These are phyloP conservation scores for Yamadazyma phyllophila DNA, from an alignment of 805 yeast species.

Conservation along the genomic window DNA sequence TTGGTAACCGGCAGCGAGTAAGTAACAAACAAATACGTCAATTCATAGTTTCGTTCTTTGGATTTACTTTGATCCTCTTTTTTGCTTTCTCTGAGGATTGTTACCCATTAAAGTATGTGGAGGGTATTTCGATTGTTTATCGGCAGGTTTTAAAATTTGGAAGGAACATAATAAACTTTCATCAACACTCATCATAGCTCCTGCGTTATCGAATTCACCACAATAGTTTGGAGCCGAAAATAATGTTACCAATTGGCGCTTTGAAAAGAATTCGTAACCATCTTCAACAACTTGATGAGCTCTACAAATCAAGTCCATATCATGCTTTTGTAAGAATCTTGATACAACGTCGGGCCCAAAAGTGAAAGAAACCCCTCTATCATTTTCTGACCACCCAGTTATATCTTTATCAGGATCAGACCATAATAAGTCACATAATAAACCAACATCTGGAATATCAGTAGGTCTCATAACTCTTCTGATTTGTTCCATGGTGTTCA, in stretches of 20 bases:
- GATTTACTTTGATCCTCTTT: constrained; percentile 46
- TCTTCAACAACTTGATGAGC: constrained; percentile 99
- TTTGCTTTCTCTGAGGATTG: constrained; percentile 55
- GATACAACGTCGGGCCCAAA: constrained; percentile 99
- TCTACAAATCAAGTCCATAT: constrained; percentile 95
- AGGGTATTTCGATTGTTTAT: constrained; percentile 76
- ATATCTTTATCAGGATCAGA: constrained; percentile 98
- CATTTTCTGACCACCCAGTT: constrained; percentile 98
- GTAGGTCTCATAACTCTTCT: constrained; percentile 99
- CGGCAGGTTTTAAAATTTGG: constrained; percentile 97
- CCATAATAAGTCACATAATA: constrained; percentile 95
- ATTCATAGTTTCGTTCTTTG: not conserved
- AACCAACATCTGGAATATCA: constrained; percentile 97
- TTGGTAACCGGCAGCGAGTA: not conserved
- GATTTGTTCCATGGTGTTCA: constrained; percentile 97
- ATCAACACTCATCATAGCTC: constrained; percentile 99
- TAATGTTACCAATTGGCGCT: constrained; percentile 92
- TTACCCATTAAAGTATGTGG: constrained; percentile 34
- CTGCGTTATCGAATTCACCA: constrained; percentile 98
- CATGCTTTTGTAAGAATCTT: constrained; percentile 93
- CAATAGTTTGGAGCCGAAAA: constrained; percentile 98
- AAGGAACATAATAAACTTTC: constrained; percentile 94
- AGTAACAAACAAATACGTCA: not conserved
- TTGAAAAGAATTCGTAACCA: constrained; percentile 95
- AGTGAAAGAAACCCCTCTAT: constrained; percentile 98